These are phyloP conservation scores for Lactifluus subvellereus DNA, from an alignment of 768 basidiomycete genomes.

Conservation along the genomic window DNA sequence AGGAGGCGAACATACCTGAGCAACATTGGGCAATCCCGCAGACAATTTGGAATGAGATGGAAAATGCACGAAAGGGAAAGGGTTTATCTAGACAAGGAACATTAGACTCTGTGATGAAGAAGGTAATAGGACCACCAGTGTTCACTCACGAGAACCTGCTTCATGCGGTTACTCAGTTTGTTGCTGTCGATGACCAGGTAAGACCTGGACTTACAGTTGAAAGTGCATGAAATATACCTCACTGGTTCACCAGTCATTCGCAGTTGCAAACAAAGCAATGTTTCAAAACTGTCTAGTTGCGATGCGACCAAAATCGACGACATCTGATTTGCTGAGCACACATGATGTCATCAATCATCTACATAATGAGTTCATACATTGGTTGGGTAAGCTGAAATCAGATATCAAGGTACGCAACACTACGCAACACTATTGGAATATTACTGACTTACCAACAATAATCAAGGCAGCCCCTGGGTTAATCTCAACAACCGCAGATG, in stretches of 20 bases:
- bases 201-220: background rate
- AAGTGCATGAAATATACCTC: background rate
- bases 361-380: background rate
- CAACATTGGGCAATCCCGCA: too few species aligned
- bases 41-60: background rate
- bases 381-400: background rate
- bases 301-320: background rate
- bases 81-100: background rate
- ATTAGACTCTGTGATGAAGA: background rate
- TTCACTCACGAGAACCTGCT: background rate
- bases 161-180: background rate
- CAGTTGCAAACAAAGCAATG: background rate
- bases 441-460: background rate
- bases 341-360: background rate
- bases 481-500: background rate
- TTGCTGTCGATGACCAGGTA: background rate
- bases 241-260: background rate
- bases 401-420: background rate
- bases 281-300: background rate
- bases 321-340: background rate
- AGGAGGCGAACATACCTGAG: background rate
- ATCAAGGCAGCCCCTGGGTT: background rate
- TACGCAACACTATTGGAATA: too few species aligned
- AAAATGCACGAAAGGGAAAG: background rate
- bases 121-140: background rate